Percentiles rank a stretch among this genome's conserved stretches.
phyloP scores from a whole-genome alignment of 169 alveolate genomes.

The Amoebophrya sp. region DNA sequence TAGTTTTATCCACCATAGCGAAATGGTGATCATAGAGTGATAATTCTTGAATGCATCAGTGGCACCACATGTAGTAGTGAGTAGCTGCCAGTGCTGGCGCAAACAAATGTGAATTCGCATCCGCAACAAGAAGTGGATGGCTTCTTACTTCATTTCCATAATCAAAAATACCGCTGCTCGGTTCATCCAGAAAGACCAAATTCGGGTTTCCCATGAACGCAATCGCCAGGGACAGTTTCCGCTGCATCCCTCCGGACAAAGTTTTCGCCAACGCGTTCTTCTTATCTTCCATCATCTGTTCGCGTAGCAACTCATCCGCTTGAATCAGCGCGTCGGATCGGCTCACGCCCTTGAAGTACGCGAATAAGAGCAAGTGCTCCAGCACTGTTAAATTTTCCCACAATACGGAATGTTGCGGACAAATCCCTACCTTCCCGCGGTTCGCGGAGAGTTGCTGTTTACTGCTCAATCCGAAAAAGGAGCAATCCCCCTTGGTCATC shows the following conservation, averaged over 20 bases:
- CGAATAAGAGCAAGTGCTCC: conserved; percentile 54
- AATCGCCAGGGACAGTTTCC: conserved; percentile 74
- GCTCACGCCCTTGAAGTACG: not conserved
- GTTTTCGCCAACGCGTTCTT: conserved; percentile 25
- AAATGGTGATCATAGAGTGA: too few species aligned
- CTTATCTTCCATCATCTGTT: not conserved
- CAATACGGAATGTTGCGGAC: conserved; percentile 73
- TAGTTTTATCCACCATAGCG: too few species aligned
- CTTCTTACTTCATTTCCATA: too few species aligned
- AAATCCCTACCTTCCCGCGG: conserved; percentile 55
- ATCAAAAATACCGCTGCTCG: conserved; percentile 68
- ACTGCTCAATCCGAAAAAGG: conserved; percentile 57
- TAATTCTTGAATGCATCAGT: too few species aligned
- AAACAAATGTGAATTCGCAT: too few species aligned
- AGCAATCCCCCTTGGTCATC: conserved; percentile 57
- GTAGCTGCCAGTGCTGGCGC: too few species aligned
- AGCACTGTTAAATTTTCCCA: conserved; percentile 59
- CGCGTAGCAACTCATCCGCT: not conserved
- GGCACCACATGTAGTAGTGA: too few species aligned
- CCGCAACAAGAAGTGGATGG: too few species aligned
- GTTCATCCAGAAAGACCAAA: conserved; percentile 76
- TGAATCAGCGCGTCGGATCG: not conserved
- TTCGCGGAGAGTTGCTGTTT: conserved; percentile 48
- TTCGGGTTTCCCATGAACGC: conserved; percentile 75
- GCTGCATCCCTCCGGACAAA: conserved; percentile 71